These are phyloP conservation scores for Epicoccum nigrum DNA, from an alignment of 2,329 filamentous ascomycete genomes.

Conservation along the genomic window DNA sequence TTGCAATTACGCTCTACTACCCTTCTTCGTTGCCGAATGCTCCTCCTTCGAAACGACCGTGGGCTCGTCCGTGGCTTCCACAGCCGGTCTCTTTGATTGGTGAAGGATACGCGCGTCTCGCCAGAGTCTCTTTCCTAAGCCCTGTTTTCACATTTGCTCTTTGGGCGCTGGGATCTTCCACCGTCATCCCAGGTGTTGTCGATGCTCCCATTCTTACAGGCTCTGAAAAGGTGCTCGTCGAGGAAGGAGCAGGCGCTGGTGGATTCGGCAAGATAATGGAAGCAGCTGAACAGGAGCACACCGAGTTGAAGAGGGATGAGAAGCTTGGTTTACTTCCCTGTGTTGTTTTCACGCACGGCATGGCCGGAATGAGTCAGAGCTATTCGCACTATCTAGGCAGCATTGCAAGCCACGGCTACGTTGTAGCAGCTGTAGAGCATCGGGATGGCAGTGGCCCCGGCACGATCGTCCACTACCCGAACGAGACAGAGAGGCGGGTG, in stretches of 20 bases:
- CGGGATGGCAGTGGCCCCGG: constrained; percentile 55
- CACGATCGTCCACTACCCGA: constrained; percentile 46
- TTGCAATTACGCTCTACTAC: constrained; percentile 55
- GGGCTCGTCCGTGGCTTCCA: constrained; percentile 52
- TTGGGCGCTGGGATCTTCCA: constrained; percentile 51
- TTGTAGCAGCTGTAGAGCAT: constrained; percentile 56
- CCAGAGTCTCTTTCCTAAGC: constrained; percentile 47
- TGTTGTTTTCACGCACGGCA: constrained; percentile 56
- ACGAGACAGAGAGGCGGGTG: constrained; percentile 42
- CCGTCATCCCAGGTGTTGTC: constrained; percentile 52
- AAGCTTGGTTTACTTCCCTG: constrained; percentile 46
- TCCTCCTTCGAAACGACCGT: constrained; percentile 32
- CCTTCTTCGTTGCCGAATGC: constrained; percentile 42
- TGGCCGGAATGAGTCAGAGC: constrained; percentile 53
- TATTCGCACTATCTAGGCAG: constrained; percentile 56
- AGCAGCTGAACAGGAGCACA: constrained; percentile 27
- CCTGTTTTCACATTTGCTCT: constrained; percentile 49
- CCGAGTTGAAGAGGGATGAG: constrained; percentile 34
- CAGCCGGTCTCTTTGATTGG: constrained; percentile 52
- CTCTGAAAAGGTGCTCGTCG: constrained; percentile 27
- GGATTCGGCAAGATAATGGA: constrained; percentile 25
- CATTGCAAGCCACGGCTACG: constrained; percentile 53
- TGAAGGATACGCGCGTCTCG: constrained; percentile 53
- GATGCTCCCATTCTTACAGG: constrained; percentile 49
- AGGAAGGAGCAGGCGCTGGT: constrained; percentile 24